A percentile compares a stretch with the other conserved stretches of the same genome.
These are phyloP conservation scores for Lophium mytilinum DNA, from an alignment of 495 filamentous ascomycete species.

Conservation along the genomic window DNA sequence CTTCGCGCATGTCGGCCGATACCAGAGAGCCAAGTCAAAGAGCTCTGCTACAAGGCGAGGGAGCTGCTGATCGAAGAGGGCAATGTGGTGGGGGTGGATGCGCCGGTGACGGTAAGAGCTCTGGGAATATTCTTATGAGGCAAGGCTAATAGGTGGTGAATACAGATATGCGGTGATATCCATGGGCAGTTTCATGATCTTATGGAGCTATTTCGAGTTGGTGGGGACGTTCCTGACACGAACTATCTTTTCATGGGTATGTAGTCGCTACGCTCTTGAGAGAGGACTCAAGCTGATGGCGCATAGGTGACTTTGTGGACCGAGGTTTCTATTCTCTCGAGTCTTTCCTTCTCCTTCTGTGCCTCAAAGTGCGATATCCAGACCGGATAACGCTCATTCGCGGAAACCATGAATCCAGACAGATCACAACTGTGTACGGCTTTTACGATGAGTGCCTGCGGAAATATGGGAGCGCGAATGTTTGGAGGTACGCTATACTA, in stretches of 20 bases:
- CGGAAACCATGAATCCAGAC: slow-evolving; percentile 93
- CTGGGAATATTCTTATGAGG: background rate
- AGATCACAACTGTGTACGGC: slow-evolving; percentile 96
- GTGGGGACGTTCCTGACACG: slow-evolving; percentile 94
- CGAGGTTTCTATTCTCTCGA: slow-evolving; percentile 97
- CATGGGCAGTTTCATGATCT: slow-evolving; percentile 78
- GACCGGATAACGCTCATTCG: slow-evolving; percentile 96
- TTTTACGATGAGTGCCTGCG: slow-evolving; percentile 98
- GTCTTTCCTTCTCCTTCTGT: slow-evolving; percentile 88
- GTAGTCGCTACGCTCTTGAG: background rate
- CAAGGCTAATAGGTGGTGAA: background rate
- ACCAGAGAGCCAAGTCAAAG: slow-evolving; percentile 87
- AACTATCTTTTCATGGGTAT: slow-evolving; percentile 77
- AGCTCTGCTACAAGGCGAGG: slow-evolving; percentile 94
- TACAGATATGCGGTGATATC: slow-evolving; percentile 91
- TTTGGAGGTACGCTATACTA: slow-evolving; percentile 59
- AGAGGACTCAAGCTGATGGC: background rate
- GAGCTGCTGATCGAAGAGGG: slow-evolving; percentile 96
- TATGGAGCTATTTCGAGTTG: slow-evolving; percentile 96
- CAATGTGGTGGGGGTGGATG: slow-evolving; percentile 92
- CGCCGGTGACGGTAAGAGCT: slow-evolving; percentile 74
- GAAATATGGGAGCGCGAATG: slow-evolving; percentile 93
- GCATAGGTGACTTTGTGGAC: slow-evolving; percentile 87
- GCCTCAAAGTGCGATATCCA: slow-evolving; percentile 94
- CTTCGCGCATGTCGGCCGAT: slow-evolving; percentile 94